Evolutionary conservation across 345 rosid genomes (phyloP), one percentile per base, ranked within the genome.

Genomic region (Stellera chamaejasme): DNA sequence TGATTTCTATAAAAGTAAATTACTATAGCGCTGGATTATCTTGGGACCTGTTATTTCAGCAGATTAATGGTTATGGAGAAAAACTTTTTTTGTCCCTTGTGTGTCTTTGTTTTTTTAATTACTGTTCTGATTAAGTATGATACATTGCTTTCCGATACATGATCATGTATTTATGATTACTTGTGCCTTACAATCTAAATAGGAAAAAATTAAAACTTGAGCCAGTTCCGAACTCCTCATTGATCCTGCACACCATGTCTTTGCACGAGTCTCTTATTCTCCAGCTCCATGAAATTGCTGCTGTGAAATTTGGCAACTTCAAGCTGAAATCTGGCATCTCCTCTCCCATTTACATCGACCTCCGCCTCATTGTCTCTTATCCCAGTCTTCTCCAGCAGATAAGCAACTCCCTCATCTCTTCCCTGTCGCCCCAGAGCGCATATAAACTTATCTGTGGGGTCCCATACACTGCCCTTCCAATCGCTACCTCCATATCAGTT

Each of bases 311-410:
- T 67, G 96, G 94, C 0, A 77, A 75, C 67, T 93, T 87, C 76
- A 89, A 89, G 75, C 90, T 93, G 26, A 93, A 93, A 74, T 89
- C 99, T 50, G 99, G 97, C 60, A 89, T 93, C 71, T 67, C 68
- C 32, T 89, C 97, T 19, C 97, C 99, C 3, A 70, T 87, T 61
- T 93, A 93, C 78, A 89, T 93, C 66, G 99, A 93, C 66, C 96
- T 93, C 59, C 97, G 99, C 58, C 88, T 86, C 69, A 84, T 93
- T 32, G 81, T 87, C 69, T 80, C 96, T 0, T 77, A 84, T 66
- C 97, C 97, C 6, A 71, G 87, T 14, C 87, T 89, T 77, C 84
- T 89, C 56, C 65, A 73, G 63, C 88, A 69, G 54, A 87, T 93
- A 75, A 82, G 97, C 56, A 72, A 73, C 27, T 82, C 79, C 48